Evolutionary conservation across 345 rosid genomes (phyloP), one percentile per base, ranked within the genome.

Genomic region (Melastoma malabathricum): DNA sequence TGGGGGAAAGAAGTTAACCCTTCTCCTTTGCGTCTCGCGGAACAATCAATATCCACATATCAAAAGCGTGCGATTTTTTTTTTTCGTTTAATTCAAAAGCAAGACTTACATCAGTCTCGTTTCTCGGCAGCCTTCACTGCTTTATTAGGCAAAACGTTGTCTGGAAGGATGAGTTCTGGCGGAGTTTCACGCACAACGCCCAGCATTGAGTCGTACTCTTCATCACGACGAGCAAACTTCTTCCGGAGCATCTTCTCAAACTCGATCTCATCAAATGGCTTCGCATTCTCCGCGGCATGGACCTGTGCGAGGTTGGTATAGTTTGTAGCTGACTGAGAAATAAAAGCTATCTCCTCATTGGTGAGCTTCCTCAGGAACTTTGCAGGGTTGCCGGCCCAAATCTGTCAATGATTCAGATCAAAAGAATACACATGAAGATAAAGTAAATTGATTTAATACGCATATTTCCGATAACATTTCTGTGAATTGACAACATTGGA

Each of bases 301-400:
- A 74, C 93, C 61, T 80, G 84, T 0, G 95, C 96, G 29, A 90
- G 86, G 82, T 87, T 80, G 67, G 77, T 56, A 68, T 90, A 90
- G 67, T 80, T 87, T 66, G 69, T 56, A 47, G 95, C 95, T 45
- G 96, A 82, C 60, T 79, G 64, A 39, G 95, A 50, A 74, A 87
- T 75, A 59, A 86, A 86, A 43, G 77, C 72, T 51, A 68, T 72
- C 76, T 90, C 98, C 54, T 75, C 76, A 16, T 73, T 79, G 6
- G 75, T 77, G 46, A 90, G 83, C 81, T 84, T 82, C 68, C 98
- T 78, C 72, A 90, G 69, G 65, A 90, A 90, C 73, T 67, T 84
- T 52, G 96, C 98, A 10, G 98, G 94, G 66, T 90, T 90, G 61
- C 98, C 98, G 75, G 79, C 98, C 96, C 94, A 90, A 23, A 90